Evolutionary conservation across 495 filamentous ascomycete genomes (phyloP), one percentile per base, ranked within the genome.

Genomic region (Daldinia bambusicola): DNA sequence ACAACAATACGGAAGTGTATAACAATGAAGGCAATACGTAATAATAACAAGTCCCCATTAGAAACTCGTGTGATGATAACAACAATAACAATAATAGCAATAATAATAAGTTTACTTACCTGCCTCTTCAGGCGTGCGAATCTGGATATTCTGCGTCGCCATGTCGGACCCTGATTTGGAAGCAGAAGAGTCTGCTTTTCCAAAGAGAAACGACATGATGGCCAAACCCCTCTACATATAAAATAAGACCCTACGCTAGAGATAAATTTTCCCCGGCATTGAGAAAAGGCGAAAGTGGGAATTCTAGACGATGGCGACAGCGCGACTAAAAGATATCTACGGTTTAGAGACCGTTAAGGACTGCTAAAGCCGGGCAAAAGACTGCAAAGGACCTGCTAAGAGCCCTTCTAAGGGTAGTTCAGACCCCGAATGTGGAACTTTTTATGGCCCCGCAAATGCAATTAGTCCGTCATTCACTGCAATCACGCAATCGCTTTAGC

Each of bases 201-300:
- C 74, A 62, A 77, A 75, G 63, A 76, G 75, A 53, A 76, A 77
- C 66, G 74, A 77, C 75, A 75, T 76, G 71, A 68, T 65, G 75
- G 61, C 55, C 34, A 10, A 10, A 20, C 43, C 61, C 55, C 57
- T 69, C 66, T 66, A 63, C 66, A 66, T 73, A 73, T 69, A 69
- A 66, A 63, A 63, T 48, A 32, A 9, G 26, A 51, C 13, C 10
- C 53, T 52, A 57, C 37, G 36, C 61, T 66, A 73, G 61, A 55
- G 48, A 69, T 53, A 63, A 64, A 32, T 18, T 41, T 66, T 63
- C 56, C 66, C 65, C 65, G 70, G 57, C 70, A 72, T 72, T 61
- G 65, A 58, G 14, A 68, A 63, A 63, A 67, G 55, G 63, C 41
- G 61, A 22, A 72, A 63, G 68, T 67, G 57, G 63, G 52, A 61